Evolutionary conservation across 2,329 filamentous ascomycete species (phyloP), one percentile per base, ranked within the genome.

Genomic region (Dactylella cylindrospora): DNA sequence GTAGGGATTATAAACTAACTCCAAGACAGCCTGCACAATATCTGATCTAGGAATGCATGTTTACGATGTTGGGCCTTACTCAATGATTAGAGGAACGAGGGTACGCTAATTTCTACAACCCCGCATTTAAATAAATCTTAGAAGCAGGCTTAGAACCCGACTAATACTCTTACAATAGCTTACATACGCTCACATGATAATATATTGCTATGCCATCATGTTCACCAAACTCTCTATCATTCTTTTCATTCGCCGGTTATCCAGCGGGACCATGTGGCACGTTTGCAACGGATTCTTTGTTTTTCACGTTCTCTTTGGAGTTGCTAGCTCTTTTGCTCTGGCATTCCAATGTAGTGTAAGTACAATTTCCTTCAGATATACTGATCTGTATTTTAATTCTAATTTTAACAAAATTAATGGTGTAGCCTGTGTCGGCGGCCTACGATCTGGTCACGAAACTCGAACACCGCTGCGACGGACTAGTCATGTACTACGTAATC

Each of bases 141-240:
- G n/a, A n/a, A n/a, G n/a, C n/a, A n/a, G n/a, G n/a, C n/a, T n/a
- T n/a, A n/a, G n/a, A n/a, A n/a, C n/a, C n/a, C n/a, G n/a, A n/a
- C n/a, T n/a, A n/a, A n/a, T n/a, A n/a, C 8, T 32, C 3, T 8
- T n/a, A 10, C 22, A n/a, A n/a, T n/a, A 55, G 51, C 51, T 55
- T n/a, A 55, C 51, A 1, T 55, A 55, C 23, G 51, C 51, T 5
- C 51, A 55, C 13, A 55, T 55, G 51, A 55, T 59, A 19, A 26
- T 59, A 12, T 59, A 59, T 31, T 26, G 23, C 20, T 59, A 44
- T n/a, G 31, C 53, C 19, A 45, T 59, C 28, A 49, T 50, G 39
- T 59, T 59, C 20, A 59, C 53, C 29, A 59, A 59, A 38, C 38
- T 59, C 9, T 59, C 53, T 2, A 59, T 59, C 25, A 59, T 59